Conservation (phyloP, 441 rosid species). For the Syzygium malaccense region DNA sequence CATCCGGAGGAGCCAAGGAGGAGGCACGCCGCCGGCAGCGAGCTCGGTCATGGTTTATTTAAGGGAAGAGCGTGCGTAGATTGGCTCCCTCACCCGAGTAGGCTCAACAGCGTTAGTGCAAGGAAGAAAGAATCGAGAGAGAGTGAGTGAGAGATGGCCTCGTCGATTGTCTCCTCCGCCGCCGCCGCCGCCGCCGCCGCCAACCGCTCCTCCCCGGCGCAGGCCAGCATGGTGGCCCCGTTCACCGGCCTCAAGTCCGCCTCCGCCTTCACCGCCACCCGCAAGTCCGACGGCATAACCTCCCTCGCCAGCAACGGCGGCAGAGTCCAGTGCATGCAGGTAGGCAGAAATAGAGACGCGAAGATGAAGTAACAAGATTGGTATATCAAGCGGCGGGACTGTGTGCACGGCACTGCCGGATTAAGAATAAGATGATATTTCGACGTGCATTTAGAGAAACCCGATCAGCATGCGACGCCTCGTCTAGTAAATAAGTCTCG, state of each 20-base stretch:
- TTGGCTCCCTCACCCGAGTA: not conserved
- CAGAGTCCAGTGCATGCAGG: constrained; percentile 67
- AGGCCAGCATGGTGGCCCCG: constrained; percentile 54
- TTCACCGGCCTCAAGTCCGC: constrained; percentile 57
- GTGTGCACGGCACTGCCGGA: not conserved
- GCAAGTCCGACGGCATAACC: constrained; percentile 47
- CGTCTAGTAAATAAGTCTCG: not conserved
- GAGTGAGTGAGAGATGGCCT: constrained; percentile 30
- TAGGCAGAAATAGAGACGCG: not conserved
- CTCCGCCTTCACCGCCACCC: constrained; percentile 42
- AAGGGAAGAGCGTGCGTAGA: not conserved
- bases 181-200: constrained; percentile 35
- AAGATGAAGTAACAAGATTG: not conserved
- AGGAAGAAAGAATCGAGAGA: not conserved
- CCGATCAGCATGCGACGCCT: not conserved
- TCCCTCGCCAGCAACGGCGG: constrained; percentile 56
- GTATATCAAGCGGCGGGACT: not conserved
- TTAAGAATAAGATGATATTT: not conserved
- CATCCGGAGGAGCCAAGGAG: not conserved
- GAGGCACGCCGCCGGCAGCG: not conserved
- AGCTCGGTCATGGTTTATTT: not conserved
- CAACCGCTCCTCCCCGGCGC: constrained; percentile 34
- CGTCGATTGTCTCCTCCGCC: constrained; percentile 46
- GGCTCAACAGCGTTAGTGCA: not conserved
- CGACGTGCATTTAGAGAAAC: not conserved